phyloP scores from a whole-genome alignment of 768 basidiomycete species.

The Symmetrospora coprosmae region DNA sequence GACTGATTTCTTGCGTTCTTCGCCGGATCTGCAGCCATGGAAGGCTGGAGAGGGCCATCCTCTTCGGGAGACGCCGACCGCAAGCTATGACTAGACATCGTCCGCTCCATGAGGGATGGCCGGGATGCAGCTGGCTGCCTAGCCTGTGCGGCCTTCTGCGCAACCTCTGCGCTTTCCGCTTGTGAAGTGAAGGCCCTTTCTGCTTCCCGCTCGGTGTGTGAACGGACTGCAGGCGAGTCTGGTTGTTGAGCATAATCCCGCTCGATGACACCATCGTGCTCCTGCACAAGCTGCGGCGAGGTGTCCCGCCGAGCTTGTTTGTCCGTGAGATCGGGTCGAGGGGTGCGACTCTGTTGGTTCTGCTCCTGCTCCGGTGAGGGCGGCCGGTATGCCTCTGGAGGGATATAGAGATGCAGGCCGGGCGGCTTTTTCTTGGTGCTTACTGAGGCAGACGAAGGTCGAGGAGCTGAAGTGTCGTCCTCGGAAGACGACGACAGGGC shows the following conservation, averaged over 20 bases:
- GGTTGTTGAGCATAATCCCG: constrained; percentile 16
- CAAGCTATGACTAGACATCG: not conserved
- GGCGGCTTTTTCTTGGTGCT: not conserved
- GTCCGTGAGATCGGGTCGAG: constrained; percentile 12
- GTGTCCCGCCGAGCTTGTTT: constrained; percentile 6
- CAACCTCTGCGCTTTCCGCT: not conserved
- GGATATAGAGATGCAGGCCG: constrained; percentile 4
- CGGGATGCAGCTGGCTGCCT: too few relatives aligned
- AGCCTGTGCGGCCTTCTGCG: not conserved
- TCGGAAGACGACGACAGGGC: not conserved
- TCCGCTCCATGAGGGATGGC: constrained; percentile 6
- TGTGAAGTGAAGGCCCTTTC: not conserved
- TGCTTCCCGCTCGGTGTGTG: not conserved
- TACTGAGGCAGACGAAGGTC: not conserved
- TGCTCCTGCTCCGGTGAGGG: constrained; percentile 14
- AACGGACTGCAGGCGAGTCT: not conserved
- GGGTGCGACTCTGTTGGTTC: not conserved
- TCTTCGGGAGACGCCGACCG: not conserved
- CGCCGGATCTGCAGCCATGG: too few relatives aligned
- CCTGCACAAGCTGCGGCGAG: not conserved
- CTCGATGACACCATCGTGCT: constrained; percentile 10
- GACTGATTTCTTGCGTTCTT: too few relatives aligned
- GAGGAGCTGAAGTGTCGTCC: not conserved
- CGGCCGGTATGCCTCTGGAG: not conserved
- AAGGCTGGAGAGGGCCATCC: too few relatives aligned